Conservation (phyloP, 2,329 filamentous ascomycete species). For the Stagonosporopsis vannaccii region DNA sequence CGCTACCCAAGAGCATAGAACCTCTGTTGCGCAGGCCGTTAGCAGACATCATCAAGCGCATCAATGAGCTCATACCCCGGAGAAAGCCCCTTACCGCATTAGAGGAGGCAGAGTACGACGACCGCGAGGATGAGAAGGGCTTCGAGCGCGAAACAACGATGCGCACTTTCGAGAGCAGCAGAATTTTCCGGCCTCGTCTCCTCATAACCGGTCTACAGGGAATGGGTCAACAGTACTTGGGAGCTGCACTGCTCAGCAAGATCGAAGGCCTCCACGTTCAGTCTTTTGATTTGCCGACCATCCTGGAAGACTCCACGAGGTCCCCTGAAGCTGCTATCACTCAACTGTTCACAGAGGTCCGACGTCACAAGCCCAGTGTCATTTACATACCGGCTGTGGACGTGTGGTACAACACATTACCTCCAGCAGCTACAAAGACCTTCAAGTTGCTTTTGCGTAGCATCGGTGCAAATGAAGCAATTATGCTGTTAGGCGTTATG, state of each 20-base stretch:
- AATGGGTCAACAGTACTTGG: slow-evolving; percentile 93
- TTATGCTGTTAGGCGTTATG: slow-evolving; percentile 85
- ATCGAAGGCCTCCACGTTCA: slow-evolving; percentile 95
- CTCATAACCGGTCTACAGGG: slow-evolving; percentile 82
- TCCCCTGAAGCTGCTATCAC: slow-evolving; percentile 88
- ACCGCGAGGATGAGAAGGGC: slow-evolving; percentile 80
- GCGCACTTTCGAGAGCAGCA: slow-evolving; percentile 78
- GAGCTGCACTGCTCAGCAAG: slow-evolving; percentile 84
- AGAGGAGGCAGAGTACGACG: slow-evolving; percentile 93
- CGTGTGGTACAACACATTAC: slow-evolving; percentile 78
- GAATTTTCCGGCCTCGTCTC: slow-evolving; percentile 87
- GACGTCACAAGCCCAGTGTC: slow-evolving; percentile 92
- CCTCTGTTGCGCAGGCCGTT: slow-evolving; percentile 81
- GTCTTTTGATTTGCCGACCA: slow-evolving; percentile 87
- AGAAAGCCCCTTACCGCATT: slow-evolving; percentile 88
- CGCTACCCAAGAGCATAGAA: slow-evolving; percentile 79
- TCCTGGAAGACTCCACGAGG: slow-evolving; percentile 82
- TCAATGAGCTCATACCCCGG: slow-evolving; percentile 81
- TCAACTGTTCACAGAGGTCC: slow-evolving; percentile 88
- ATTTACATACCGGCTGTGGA: slow-evolving; percentile 94
- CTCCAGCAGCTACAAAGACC: slow-evolving; percentile 74
- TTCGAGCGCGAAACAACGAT: slow-evolving; percentile 83
- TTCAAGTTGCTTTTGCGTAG: slow-evolving; percentile 83
- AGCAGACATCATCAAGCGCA: slow-evolving; percentile 68
- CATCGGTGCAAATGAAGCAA: slow-evolving; percentile 87